Percentiles rank a stretch among this genome's conserved stretches.
phyloP scores from a whole-genome alignment of 2,329 filamentous ascomycete genomes.

The Microdochium paspali region DNA sequence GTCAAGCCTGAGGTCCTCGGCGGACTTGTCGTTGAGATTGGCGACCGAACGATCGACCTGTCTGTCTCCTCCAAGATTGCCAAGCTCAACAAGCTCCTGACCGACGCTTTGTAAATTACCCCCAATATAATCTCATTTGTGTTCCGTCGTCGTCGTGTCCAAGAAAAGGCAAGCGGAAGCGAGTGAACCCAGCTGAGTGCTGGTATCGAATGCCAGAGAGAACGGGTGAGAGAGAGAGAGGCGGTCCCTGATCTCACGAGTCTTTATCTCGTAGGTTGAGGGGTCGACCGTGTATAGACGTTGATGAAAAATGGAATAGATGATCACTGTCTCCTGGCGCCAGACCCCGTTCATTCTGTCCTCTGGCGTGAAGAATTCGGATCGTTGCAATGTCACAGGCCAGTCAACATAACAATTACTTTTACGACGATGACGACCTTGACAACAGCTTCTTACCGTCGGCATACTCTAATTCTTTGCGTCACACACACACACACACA shows the following conservation, averaged over 20 bases:
- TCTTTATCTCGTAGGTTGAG: neutral
- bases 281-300: neutral
- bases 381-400: neutral
- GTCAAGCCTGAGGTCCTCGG: constrained; percentile 93
- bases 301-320: neutral
- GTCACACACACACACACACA: too few species aligned
- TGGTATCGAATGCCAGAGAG: neutral
- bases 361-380: too few species aligned
- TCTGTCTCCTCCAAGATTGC: constrained; percentile 90
- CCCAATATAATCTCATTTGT: constrained; percentile 15
- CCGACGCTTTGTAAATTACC: constrained; percentile 78
- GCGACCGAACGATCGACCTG: constrained; percentile 96
- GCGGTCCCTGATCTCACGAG: neutral
- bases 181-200: neutral
- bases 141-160: constrained; percentile 1
- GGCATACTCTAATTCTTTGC: too few species aligned
- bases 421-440: too few species aligned
- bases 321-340: neutral
- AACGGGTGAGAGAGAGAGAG: neutral
- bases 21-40: constrained; percentile 90
- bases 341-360: too few species aligned
- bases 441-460: too few species aligned
- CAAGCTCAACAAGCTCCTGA: constrained; percentile 99
- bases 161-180: constrained; percentile 1
- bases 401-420: neutral